Evolutionary conservation across 78 protist species (phyloP), one percentile per base, ranked within the genome.

Genomic region (Mantamonas sphyraenae): DNA sequence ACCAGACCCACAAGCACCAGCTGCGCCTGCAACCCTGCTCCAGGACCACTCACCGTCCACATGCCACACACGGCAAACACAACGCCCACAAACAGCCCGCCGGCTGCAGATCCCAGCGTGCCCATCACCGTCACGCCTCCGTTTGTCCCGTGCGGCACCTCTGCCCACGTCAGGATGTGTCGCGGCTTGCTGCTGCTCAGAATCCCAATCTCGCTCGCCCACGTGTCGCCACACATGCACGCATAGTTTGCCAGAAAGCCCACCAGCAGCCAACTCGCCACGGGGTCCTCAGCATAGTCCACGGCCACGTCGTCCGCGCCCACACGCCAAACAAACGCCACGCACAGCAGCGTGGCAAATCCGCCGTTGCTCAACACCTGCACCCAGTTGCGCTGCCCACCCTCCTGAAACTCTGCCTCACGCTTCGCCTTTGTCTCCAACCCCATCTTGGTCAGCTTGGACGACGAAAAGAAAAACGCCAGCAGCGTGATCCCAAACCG

Each of bases 331-430:
- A 37, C 26, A 35, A 35, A 59, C 24, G 24, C 30, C 60, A 20
- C 12, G 12, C 33, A 55, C 60, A 17, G 33, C 30, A n/a, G 45
- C 1, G 65, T 59, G 50, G 37, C 65, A 8, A 24, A 8, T 26
- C 30, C 14, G 22, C 37, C 42, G 8, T 59, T 59, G 20, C 42
- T 34, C 34, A 59, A 19, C 17, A 59, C 65, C 65, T 59, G 65
- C 37, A 59, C 65, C 65, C 65, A 59, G 65, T 59, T 59, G 20
- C 65, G 38, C 65, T 59, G 65, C 16, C 65, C 65, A 30, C 65
- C 65, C 22, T 59, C 65, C 65, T 59, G 30, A 42, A 35, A 59
- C 30, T 30, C 65, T 1, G 22, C 65, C 3, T 59, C 65, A 9
- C 30, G 4, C 33, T 31, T 17, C 43, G 30, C 35, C 33, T 59